Evolutionary conservation across 1,284 basidiomycete species (phyloP).

Genomic region (Mycena sp.): DNA sequence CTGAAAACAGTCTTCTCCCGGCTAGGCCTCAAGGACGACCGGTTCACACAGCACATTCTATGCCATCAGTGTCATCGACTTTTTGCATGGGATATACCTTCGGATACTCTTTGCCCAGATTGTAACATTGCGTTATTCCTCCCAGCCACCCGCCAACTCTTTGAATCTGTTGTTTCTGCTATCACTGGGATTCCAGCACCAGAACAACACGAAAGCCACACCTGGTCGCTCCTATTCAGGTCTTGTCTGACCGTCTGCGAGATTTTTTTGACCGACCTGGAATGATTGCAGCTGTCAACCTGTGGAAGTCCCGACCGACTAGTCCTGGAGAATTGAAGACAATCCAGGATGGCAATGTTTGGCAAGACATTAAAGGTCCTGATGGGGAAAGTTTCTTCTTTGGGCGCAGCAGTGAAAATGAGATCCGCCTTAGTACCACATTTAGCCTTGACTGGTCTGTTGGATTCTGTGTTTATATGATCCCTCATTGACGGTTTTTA

Average conservation of each 20-base stretch:
- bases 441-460: conserved; percentile 20
- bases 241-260: not conserved
- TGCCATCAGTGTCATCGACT: conserved; percentile 4
- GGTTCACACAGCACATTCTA: not conserved
- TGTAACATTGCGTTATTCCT: not conserved
- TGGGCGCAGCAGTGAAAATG: not conserved
- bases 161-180: not conserved
- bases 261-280: conserved; percentile 10
- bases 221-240: conserved; percentile 8
- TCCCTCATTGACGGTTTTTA: not conserved
- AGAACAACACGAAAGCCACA: not conserved
- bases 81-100: not conserved
- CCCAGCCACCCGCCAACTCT: not conserved
- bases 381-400: conserved; percentile 21
- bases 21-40: not conserved
- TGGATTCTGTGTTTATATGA: not conserved
- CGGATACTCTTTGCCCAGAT: not conserved
- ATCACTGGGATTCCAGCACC: not conserved
- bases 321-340: not conserved
- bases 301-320: not conserved
- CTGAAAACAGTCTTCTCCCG: conserved; percentile 5
- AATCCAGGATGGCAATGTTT: conserved; percentile 24
- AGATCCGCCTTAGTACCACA: conserved; percentile 23
- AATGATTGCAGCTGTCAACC: not conserved
- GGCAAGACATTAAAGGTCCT: conserved; percentile 13